Base-by-base conservation (phyloP, 441 rosid genomes). In the Erodium texanum region DNA sequence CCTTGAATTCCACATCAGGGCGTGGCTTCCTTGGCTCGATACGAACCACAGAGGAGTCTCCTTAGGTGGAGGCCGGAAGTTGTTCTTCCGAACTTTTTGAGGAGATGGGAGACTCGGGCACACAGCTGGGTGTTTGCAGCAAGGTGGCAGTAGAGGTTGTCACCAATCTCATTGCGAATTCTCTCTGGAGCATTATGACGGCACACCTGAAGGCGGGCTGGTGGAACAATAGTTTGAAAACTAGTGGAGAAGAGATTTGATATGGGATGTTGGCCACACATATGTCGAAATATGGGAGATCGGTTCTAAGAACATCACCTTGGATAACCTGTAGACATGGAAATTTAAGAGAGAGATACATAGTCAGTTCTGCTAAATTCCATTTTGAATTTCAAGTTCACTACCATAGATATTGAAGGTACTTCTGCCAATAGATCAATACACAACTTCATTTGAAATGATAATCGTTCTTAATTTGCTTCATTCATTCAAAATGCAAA, bases 41-140 rank as follows among this genome's bases (percentile, higher is more conserved):
- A 19, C 98, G 74, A 67, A 93, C 98, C 14, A 93, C 96, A 3
- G 98, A 89, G n/a, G 97, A 90, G 68, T 93, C 98, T 90, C 97
- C 77, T 93, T 93, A 0, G 97, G 98, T 0, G 98, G 98, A 1
- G 98, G 98, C 27, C 96, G 87, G 82, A 89, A 93, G 73, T 93
- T 93, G 79, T 93, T 93, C 86, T 83, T 93, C 32, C 97, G 97
- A 9, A 90, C 97, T 80, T 90, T 93, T 67, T n/a, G n/a, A 93
- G 96, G 15, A 93, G 91, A 70, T 90, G 97, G 19, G 84, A 87
- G 38, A 89, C 96, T 71, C 96, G 85, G 15, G 98, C 91, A 61
- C 88, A 82, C 2, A 93, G 87, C 75, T 93, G 98, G 66, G 92
- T 80, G 76, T 93, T 93, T 18, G 82, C 94, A 15, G 97, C 84